Base-by-base conservation (phyloP, 192 early-diverging fungal genomes). In the Chytriomyces confervae region DNA sequence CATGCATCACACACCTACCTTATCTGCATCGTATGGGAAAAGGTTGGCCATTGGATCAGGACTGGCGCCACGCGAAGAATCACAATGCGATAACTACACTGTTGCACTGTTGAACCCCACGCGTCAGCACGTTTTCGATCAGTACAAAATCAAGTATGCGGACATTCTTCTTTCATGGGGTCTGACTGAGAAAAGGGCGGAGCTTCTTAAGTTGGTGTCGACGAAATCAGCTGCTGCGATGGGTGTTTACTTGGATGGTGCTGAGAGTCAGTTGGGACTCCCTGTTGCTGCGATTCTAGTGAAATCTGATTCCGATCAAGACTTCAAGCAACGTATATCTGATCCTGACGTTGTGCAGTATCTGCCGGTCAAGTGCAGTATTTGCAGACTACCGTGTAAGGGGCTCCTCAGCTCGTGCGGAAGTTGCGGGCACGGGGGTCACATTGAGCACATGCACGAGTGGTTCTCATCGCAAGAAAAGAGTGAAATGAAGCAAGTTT, bases 111-210 rank as follows among this genome's bases (percentile, higher is more conserved):
- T 76, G 4, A 36, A 66, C 23, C 61, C 62, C 5, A 7, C 23
- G 20, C 74, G 64, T 10, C 63, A 27, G 6, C 13, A 47, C 23
- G 24, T 76, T 20, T 66, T 62, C 47, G 74, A 64, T 24, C 63
- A 29, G 9, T 76, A 76, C 64, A 64, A 66, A 49, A 7, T 76
- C 20, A 18, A 66, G 24, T 76, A 76, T 51, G 74, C 74, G 7
- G 74, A 76, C 8, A 76, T 76, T 9, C 46, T 76, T 46, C 66
- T 76, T 76, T 62, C 63, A 16, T 76, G 74, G 74, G 8, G 63
- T 50, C 11, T 76, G 0, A n/a, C 66, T 44, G 74, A 76, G 18
- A 64, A 76, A 24, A 65, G 27, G 36, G 29, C 36, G n/a, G 13
- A 16, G 16, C 13, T 65, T 65, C 20, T 13, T 16, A 13, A 16